Evolutionary conservation across 805 yeast genomes (phyloP), one percentile per base, ranked within the genome.

Genomic region (Starmerella ratchasimensis): DNA sequence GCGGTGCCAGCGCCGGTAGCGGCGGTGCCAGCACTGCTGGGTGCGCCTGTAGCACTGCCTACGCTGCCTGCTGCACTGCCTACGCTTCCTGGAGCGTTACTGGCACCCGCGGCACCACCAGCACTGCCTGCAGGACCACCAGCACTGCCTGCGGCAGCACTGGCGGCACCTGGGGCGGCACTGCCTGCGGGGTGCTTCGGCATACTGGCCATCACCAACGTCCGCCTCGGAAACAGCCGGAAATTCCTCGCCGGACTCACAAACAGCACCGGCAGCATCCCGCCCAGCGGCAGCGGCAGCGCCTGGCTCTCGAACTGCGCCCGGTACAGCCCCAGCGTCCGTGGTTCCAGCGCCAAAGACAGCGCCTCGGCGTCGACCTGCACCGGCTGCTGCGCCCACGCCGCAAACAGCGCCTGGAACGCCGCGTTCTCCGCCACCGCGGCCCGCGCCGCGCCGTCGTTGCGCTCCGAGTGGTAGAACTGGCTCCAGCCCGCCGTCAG

Each of bases 401-500:
- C 35, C 26, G 42, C 26, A n/a, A 51, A 36, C 36, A 45, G 34
- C 27, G 25, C 36, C 24, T 49, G 51, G 28, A 37, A 28, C 30
- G 44, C 37, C 25, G 39, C 28, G 22, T 36, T 36, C 28, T 30
- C 36, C 3, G 30, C 18, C 13, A 29, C 24, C 16, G 16, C 6
- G 68, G 64, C 24, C 72, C 73, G 67, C 15, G 59, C 58, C 21
- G 15, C 18, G 7, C 45, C 52, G 18, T 30, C 22, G 50, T 69
- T 72, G 15, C 61, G 53, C 27, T 74, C 64, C 33, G 63, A 63
- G 15, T 60, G 57, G 31, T 78, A 57, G 54, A 79, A 81, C 29
- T 73, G 80, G 46, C 75, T 72, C 97, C 97, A 88, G 52, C 90
- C 73, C 39, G 68, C 72, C 51, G 83, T 74, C 0, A 93, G 78